Conservation (phyloP, 495 filamentous ascomycete species). For the Podospora pseudopauciseta region DNA sequence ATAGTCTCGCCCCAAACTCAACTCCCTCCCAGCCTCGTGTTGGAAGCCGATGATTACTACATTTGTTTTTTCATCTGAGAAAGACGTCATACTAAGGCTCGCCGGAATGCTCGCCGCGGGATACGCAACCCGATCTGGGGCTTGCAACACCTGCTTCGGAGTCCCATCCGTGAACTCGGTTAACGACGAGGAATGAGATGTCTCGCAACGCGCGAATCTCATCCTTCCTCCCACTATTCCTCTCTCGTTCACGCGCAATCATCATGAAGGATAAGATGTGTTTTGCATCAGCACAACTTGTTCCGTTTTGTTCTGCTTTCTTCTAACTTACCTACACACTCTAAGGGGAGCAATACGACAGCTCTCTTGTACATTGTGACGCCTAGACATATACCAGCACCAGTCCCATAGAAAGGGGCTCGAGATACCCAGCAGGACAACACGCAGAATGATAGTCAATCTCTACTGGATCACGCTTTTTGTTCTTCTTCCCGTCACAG, state of each 20-base stretch:
- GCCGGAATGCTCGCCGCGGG: not conserved
- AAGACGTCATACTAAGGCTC: slow-evolving; percentile 2
- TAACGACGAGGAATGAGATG: not conserved
- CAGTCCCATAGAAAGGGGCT: not conserved
- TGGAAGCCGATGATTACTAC: not conserved
- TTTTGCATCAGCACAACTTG: not conserved
- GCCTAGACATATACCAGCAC: not conserved
- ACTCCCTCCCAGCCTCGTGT: not conserved
- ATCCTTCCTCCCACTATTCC: not conserved
- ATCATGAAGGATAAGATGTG: not conserved
- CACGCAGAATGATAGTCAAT: not conserved
- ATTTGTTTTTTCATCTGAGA: not conserved
- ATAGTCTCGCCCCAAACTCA: not conserved
- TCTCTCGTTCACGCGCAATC: not conserved
- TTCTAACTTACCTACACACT: not conserved
- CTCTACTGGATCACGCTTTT: not conserved
- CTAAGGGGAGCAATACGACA: not conserved
- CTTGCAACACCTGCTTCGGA: not conserved
- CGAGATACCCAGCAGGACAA: not conserved
- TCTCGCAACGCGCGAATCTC: slow-evolving; percentile 3
- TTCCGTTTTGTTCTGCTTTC: not conserved
- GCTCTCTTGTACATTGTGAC: not conserved
- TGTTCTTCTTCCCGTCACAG: not conserved
- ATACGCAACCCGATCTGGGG: not conserved
- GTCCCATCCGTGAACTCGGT: not conserved